Percentiles rank a stretch among this genome's conserved stretches.
Evolutionary conservation across 129 eudicot species (phyloP).

Genomic region (Pseudognaphalium luteoalbum): DNA sequence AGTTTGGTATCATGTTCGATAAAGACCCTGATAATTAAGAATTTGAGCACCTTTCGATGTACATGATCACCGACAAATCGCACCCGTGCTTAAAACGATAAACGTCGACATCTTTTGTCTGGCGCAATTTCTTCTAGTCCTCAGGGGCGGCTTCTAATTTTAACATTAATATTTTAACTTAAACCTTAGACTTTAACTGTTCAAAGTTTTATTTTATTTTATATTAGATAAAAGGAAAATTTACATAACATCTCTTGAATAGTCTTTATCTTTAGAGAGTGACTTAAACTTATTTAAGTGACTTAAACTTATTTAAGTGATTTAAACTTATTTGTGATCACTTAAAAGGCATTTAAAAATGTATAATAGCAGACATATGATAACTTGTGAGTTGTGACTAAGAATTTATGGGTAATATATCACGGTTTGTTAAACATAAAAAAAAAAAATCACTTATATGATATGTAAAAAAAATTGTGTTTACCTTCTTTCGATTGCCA

Average conservation of each 20-base stretch:
- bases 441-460: no score
- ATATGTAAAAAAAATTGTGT: no score
- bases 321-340: no score
- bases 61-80: slow-evolving; percentile 24
- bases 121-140: slow-evolving; percentile 17
- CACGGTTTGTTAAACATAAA: no score
- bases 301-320: no score
- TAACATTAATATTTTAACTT: slow-evolving; percentile 1
- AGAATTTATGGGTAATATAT: no score
- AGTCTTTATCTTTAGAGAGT: no score
- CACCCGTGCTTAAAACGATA: slow-evolving; percentile 12
- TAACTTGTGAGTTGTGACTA: no score
- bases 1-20: slow-evolving; percentile 1
- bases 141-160: slow-evolving; percentile 21
- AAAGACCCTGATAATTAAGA: not conserved
- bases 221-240: not conserved
- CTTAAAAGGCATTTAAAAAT: no score
- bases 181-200: slow-evolving; percentile 2
- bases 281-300: no score
- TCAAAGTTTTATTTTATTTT: not conserved
- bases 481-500: no score
- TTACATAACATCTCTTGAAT: not conserved
- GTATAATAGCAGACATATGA: no score
- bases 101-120: slow-evolving; percentile 20
- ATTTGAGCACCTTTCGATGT: not conserved